Base-by-base conservation (phyloP, 495 filamentous ascomycete genomes). In the Rusavskia elegans region DNA sequence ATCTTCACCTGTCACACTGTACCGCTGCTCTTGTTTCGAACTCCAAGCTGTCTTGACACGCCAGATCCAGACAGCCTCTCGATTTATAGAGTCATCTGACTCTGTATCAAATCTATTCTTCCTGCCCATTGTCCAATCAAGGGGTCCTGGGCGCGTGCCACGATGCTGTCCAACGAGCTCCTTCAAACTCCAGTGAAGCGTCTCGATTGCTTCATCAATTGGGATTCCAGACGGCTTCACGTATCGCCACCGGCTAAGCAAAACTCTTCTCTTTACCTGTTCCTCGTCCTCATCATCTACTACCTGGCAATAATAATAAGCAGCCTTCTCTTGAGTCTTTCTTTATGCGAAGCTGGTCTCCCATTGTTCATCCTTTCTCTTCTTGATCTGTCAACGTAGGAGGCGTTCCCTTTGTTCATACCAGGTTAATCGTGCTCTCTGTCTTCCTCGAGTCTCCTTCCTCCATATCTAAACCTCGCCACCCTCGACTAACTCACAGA, bases 301-400 rank as follows among this genome's bases (percentile, higher is more conserved):
- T 48, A 39, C 40, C 49, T 36, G 41, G n/a, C n/a, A n/a, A n/a
- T n/a, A n/a, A 35, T 16, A 40, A 35, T 39, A 50, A 25, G 20
- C 38, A 45, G 42, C 16, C 25, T 11, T 19, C 42, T 21, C 25
- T 45, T 42, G 51, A 53, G 54, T 55, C 40, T 27, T 13, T 16
- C 23, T 37, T 37, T 53, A 50, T 58, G 55, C 52, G 50, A 41
- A 54, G 53, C 45, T 36, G 55, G 55, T 32, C 52, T 49, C 17
- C 40, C 48, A 54, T 57, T 57, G 36, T 57, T 55, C 53, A 46
- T 25, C 27, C 16, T 41, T 32, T 45, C 45, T n/a, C 32, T 7
- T 20, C 44, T 37, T 55, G 48, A 35, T 42, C 36, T 49, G 48
- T 27, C 40, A 13, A 36, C 23, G 50, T 56, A 37, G 30, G 27